Base-by-base conservation (phyloP, 768 basidiomycete species). In the Nidularia pulvinata region DNA sequence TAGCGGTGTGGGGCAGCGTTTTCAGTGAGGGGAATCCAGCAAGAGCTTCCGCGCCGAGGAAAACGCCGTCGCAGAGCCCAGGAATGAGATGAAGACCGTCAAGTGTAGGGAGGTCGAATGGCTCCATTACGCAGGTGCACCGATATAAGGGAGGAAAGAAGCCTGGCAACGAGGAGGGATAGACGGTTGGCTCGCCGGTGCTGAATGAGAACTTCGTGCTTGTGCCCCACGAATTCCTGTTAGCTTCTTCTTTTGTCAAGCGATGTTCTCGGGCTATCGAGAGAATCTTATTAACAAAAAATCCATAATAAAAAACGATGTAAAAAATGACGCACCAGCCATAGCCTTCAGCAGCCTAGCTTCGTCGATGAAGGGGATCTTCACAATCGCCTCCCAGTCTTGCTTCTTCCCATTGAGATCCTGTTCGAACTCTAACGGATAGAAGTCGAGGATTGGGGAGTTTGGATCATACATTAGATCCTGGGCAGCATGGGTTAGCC, bases 331-430 rank as follows among this genome's bases (percentile, higher is more conserved):
- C 86, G 61, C 66, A 92, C 93, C 70, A 33, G 76, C 72, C 96
- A 99, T 98, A 3, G 95, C 91, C 33, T 75, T 75, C 33, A 97
- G 72, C 19, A 99, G 67, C 49, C 93, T 78, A 9, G 71, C 60
- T 67, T 95, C 85, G 46, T 97, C 87, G 55, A 99, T 98, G 69
- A 99, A 99, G 0, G 97, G 97, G 59, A 99, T 98, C 74, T 98
- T 98, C 51, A 99, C 94, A 49, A 98, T 84, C 0, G 97, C 96
- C 68, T 99, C 97, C 97, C 97, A 99, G 25, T 98, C 96, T 60
- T 90, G 88, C 67, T 95, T 98, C 81, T 99, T 99, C 33, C 97
- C 97, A 60, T 99, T 98, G 65, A 97, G 71, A 72, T 99, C 97
- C 58, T 83, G 85, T 58, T 93, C 94, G 59, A 98, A 98, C 50